phyloP scores from a whole-genome alignment of 1,284 basidiomycete genomes.

The Melampsora larici-populina region DNA sequence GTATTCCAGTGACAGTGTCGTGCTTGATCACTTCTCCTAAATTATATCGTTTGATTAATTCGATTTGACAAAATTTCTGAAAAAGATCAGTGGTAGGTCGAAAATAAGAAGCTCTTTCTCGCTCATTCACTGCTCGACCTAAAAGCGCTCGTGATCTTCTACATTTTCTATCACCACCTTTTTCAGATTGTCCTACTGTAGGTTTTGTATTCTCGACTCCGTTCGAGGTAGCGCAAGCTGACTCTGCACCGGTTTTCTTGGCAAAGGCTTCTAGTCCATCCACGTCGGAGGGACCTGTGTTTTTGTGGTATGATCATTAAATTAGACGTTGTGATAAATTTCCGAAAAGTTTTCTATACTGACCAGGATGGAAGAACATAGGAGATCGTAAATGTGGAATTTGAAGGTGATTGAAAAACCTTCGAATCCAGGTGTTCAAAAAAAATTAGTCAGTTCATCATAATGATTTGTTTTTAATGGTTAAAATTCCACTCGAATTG shows the following conservation, averaged over 20 bases:
- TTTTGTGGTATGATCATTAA: too few species aligned
- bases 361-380: conserved; percentile 54
- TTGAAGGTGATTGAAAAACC: conserved; percentile 47
- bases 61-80: conserved; percentile 28
- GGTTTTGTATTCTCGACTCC: conserved; percentile 31
- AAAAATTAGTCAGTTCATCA: too few species aligned
- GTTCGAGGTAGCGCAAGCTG: conserved; percentile 18
- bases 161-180: conserved; percentile 16
- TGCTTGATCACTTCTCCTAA: conserved; percentile 20
- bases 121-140: conserved; percentile 35
- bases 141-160: conserved; percentile 26
- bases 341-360: too few species aligned
- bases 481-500: too few species aligned
- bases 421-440: not conserved
- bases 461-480: too few species aligned
- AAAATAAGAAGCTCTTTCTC: conserved; percentile 38
- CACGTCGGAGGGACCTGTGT: conserved; percentile 15
- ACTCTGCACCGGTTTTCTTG: conserved; percentile 17
- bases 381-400: conserved; percentile 53
- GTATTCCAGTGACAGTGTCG: conserved; percentile 18
- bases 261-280: conserved; percentile 43
- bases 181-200: conserved; percentile 37
- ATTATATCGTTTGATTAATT: conserved; percentile 37
- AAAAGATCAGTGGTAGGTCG: conserved; percentile 32
- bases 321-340: too few species aligned